Base-by-base conservation (phyloP, 768 basidiomycete species). In the Auricularia heimuer region DNA sequence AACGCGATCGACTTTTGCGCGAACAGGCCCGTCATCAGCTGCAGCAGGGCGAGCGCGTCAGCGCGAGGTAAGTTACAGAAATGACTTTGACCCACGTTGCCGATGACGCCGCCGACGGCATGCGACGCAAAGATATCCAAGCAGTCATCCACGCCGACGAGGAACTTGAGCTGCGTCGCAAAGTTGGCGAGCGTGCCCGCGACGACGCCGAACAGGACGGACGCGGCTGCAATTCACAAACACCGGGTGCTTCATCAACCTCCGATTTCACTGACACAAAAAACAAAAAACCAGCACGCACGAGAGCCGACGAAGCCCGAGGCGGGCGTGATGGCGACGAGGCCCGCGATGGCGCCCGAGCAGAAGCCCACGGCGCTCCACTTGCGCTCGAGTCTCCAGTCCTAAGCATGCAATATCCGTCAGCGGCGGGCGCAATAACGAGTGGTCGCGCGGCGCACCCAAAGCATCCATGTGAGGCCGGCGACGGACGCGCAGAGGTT, bases 281-380 rank as follows among this genome's bases (percentile, higher is more conserved):
- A 47, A 65, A 18, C 4, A 21, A 63, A 37, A 24, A 64, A 33
- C 34, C 6, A 62, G 18, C n/a, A 80, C 86, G 68, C 68, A 87
- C 86, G 89, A 58, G 89, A 74, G 58, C 90, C 90, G 61, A 93
- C 92, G 71, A 74, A 92, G 69, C 91, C 90, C 34, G 89, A 90
- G 8, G 77, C 91, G n/a, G 90, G 91, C 0, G 90, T 92, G 66
- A 94, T 94, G 36, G 90, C 91, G 21, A 96, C 94, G 2, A 94
- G 84, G 54, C 94, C 96, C 7, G 87, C 80, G 65, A 98, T 92
- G 39, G 93, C 92, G 21, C 96, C 96, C 2, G 94, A 94, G 76
- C 96, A 98, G 78, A 96, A 96, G 6, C 94, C 94, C 66, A 98
- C 92, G 1, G 85, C 89, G 62, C 85, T 87, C 94, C 94, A 97